These are phyloP conservation scores for Pyrus pyrifolia DNA, from an alignment of 306 rosid species.

Conservation along the genomic window DNA sequence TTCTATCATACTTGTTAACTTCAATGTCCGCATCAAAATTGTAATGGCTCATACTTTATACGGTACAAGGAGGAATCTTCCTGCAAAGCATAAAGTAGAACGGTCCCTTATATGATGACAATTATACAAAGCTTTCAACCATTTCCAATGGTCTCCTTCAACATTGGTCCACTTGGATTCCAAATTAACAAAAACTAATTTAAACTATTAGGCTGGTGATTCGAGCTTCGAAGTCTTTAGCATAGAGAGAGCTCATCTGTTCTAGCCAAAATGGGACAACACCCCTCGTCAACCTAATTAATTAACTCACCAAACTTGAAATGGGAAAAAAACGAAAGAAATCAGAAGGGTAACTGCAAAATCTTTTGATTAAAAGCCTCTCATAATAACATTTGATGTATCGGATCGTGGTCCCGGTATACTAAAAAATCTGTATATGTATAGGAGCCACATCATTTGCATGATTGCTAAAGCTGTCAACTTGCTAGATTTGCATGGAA, in stretches of 20 bases:
- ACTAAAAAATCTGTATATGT: neutral
- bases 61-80: too few species aligned
- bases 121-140: neutral
- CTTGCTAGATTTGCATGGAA: neutral
- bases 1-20: too few species aligned
- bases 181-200: neutral
- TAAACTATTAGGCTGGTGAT: too few species aligned
- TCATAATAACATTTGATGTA: neutral
- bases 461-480: neutral
- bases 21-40: neutral
- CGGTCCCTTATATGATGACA: neutral
- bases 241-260: too few species aligned
- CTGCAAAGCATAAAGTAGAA: neutral
- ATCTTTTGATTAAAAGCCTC: neutral
- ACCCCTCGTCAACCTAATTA: too few species aligned
- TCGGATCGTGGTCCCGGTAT: too few species aligned
- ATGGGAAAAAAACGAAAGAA: neutral
- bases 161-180: neutral
- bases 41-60: too few species aligned
- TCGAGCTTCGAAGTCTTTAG: too few species aligned
- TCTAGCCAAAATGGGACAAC: too few species aligned
- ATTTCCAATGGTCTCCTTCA: too few species aligned
- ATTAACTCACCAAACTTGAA: neutral
- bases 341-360: neutral
- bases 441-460: neutral